Base-by-base conservation (phyloP, 1,284 basidiomycete species). In the Porogramme epimiltina region DNA sequence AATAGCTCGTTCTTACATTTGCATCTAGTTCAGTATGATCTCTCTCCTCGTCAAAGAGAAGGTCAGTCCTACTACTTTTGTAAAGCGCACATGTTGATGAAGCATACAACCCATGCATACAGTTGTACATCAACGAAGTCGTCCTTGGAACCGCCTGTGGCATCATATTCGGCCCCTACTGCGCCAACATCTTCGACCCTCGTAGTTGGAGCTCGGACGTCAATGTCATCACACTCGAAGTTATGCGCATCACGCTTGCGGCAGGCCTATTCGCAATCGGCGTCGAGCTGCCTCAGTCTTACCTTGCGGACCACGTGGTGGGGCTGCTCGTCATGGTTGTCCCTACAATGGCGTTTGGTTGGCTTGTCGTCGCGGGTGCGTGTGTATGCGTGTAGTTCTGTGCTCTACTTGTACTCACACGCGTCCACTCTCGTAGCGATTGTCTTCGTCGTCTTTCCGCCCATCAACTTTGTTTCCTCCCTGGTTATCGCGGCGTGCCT, bases 111-210 rank as follows among this genome's bases (percentile, higher is more conserved):
- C 23, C 4, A 24, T 13, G 31, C 20, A n/a, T n/a, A 9, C 53
- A 88, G 76, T 67, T 96, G 3, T 96, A 91, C 67, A 85, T 97
- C 61, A 95, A 94, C 62, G 95, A 98, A 75, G 94, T 95, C 23
- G 88, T 95, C 33, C 84, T 97, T 34, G 93, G 94, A 4, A 95
- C 93, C 0, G 77, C 80, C 0, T 91, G 89, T 43, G 88, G 91
- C 0, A 78, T 92, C 52, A 60, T 83, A 40, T 80, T 88, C 54
- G 87, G 93, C 0, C 94, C 93, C 0, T 79, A 93, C 58, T 84
- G 78, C 45, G 82, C 87, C 22, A 79, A 81, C 42, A 73, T 92
- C n/a, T 92, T 98, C 67, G 76, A 95, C 62, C 95, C 95, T 0
- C 76, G 87, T 2, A 73, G 76, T 0, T 98, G 95, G 95, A 82